Base-by-base conservation (phyloP, 2,329 filamentous ascomycete genomes). In the Neonectria faginata region DNA sequence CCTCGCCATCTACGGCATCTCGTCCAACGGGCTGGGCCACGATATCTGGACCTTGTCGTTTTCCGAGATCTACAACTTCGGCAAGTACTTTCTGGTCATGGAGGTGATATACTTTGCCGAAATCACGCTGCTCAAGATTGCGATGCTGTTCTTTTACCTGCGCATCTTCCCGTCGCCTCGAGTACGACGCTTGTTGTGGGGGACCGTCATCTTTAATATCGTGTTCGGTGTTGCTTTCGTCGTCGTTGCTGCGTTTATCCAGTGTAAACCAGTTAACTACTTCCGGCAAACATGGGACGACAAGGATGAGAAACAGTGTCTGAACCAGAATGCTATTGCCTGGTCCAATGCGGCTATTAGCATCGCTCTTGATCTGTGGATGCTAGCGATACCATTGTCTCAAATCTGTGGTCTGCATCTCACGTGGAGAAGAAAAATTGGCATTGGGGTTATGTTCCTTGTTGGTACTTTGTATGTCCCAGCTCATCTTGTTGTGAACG, bases 121-220 rank as follows among this genome's bases (percentile, higher is more conserved):
- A 8, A 39, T 67, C 5, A 60, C 67, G 8, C 42, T 55, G 1
- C 51, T 61, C 11, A 67, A 67, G 7, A 53, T 64, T 1, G 58
- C 64, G 2, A 52, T 67, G 12, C 20, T 67, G 0, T 61, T 67
- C 48, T 64, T 67, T 5, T 67, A 64, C 22, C 65, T 67, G 1
- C 60, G 64, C 0, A 67, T 67, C 9, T 67, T 67, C 3, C 60
- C 55, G 0, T 29, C 33, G 5, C 16, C 5, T 5, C n/a, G 8
- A 6, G 20, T 53, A 3, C 22, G 22, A 42, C 36, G 51, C 25
- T 1, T 59, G 2, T 44, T 67, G 11, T 67, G 65, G 65, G 60
- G 22, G 11, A 67, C 65, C 0, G 39, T 67, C 2, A 29, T n/a
- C 2, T 16, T 57, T 0, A 39, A 22, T 1, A 9, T 42, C 0